These are phyloP conservation scores for Jacaranda mimosifolia DNA, from an alignment of 257 asterid species.

Conservation along the genomic window DNA sequence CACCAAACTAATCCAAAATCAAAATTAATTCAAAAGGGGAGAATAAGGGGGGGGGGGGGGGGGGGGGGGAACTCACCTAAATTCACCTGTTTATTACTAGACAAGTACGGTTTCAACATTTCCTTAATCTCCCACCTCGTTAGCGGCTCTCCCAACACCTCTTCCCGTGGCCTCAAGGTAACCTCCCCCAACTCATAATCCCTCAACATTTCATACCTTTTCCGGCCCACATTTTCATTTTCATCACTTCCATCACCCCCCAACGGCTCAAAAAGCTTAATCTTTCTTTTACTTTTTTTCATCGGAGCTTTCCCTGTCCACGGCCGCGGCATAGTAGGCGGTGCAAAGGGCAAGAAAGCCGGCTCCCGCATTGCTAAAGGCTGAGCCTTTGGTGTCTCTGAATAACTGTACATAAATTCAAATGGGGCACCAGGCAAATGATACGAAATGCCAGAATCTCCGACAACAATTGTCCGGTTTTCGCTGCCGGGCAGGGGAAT, in stretches of 20 bases:
- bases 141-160: conserved; percentile 80
- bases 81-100: conserved; percentile 88
- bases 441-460: conserved; percentile 77
- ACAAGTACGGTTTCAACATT: conserved; percentile 59
- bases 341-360: conserved; percentile 90
- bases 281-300: conserved; percentile 79
- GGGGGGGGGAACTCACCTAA: too few species aligned
- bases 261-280: conserved; percentile 75
- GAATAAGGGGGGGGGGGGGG: too few species aligned
- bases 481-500: conserved; percentile 52
- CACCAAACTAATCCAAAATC: conserved; percentile 5
- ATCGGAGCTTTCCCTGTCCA: conserved; percentile 98
- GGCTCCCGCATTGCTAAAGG: conserved; percentile 95
- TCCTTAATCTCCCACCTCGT: conserved; percentile 67
- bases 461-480: conserved; percentile 71
- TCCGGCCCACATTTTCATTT: conserved; percentile 35
- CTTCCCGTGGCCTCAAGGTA: conserved; percentile 57
- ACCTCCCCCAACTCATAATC: conserved; percentile 69
- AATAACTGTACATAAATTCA: conserved; percentile 90
- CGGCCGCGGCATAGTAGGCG: conserved; percentile 94
- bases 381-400: conserved; percentile 80
- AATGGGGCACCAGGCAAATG: conserved; percentile 94
- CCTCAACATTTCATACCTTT: conserved; percentile 72
- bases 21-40: not conserved
- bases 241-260: conserved; percentile 44